Conservation (phyloP, 495 filamentous ascomycete genomes). For the Gamarada debralockiae region DNA sequence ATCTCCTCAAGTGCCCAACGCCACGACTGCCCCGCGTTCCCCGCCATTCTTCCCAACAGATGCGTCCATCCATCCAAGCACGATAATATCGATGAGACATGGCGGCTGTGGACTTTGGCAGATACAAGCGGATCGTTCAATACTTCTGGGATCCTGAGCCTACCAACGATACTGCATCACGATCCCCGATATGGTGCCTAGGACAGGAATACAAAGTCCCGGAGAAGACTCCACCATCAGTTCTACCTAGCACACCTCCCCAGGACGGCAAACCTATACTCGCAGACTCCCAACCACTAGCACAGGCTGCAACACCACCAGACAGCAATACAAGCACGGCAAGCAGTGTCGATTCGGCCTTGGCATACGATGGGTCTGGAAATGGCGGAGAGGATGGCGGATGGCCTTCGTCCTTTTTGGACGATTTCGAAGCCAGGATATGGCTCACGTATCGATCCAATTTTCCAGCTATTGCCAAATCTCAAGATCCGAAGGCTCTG, state of each 20-base stretch:
- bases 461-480: slow-evolving; percentile 80
- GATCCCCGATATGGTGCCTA: slow-evolving; percentile 81
- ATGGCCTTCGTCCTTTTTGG: slow-evolving; percentile 84
- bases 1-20: background rate
- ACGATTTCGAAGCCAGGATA: slow-evolving; percentile 88
- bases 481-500: slow-evolving; percentile 61
- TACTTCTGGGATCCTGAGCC: slow-evolving; percentile 96
- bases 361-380: slow-evolving; percentile 40
- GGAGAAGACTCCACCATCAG: slow-evolving; percentile 3
- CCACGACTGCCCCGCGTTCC: background rate
- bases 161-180: slow-evolving; percentile 67
- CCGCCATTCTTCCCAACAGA: background rate
- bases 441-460: slow-evolving; percentile 97
- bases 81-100: slow-evolving; percentile 30
- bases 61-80: background rate
- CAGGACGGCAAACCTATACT: slow-evolving; percentile 1
- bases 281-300: slow-evolving; percentile 8
- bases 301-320: slow-evolving; percentile 33
- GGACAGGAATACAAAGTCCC: slow-evolving; percentile 61
- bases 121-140: slow-evolving; percentile 79
- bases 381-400: slow-evolving; percentile 45
- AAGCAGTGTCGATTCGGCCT: slow-evolving; percentile 42
- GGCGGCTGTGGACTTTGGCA: slow-evolving; percentile 57
- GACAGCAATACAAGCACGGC: slow-evolving; percentile 31
- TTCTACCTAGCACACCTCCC: background rate